Evolutionary conservation across 2,329 filamentous ascomycete species (phyloP).

Genomic region (Trichoderma sp.): DNA sequence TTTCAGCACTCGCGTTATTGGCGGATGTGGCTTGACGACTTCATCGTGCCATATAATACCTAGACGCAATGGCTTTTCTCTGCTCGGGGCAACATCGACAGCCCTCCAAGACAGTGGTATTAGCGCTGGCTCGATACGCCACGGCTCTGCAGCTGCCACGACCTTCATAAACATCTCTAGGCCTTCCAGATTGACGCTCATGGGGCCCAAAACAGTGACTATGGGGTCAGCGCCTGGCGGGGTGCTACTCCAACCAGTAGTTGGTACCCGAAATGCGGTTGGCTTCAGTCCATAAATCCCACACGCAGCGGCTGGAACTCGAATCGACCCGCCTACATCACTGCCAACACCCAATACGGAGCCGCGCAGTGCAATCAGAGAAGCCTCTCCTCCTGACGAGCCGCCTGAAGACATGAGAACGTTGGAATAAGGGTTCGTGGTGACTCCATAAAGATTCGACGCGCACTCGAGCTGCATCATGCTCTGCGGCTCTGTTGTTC

Average conservation of each 20-base stretch:
- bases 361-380: neutral
- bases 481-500: constrained; percentile 2
- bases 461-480: constrained; percentile 14
- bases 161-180: constrained; percentile 1
- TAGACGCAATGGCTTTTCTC: neutral
- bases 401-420: neutral
- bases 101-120: neutral
- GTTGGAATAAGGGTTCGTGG: constrained; percentile 5
- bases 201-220: neutral
- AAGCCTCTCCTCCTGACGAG: neutral
- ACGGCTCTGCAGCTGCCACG: neutral
- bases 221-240: constrained; percentile 1
- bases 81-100: neutral
- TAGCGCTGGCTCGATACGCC: neutral
- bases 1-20: neutral
- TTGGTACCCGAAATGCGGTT: constrained; percentile 3
- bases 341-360: neutral
- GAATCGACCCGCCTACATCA: neutral
- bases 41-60: constrained; percentile 7
- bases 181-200: neutral
- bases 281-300: neutral
- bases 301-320: constrained; percentile 3
- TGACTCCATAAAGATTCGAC: neutral
- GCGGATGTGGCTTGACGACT: neutral
- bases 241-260: constrained; percentile 4